A percentile compares a stretch with the other conserved stretches of the same genome.
These are phyloP conservation scores for Tylopilus rubrobrunneus DNA, from an alignment of 768 basidiomycete genomes.

Conservation along the genomic window DNA sequence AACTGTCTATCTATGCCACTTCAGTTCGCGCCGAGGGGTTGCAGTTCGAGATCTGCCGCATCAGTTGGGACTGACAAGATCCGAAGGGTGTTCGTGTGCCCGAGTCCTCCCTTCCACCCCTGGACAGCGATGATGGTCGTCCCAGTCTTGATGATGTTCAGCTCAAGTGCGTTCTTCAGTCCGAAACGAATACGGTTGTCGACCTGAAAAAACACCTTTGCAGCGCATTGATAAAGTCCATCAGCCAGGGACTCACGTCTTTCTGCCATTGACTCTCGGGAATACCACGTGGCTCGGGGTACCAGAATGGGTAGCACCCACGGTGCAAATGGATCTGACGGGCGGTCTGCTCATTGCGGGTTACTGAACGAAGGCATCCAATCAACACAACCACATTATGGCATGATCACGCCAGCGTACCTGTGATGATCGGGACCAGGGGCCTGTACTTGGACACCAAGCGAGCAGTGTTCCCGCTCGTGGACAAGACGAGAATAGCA, in stretches of 20 bases:
- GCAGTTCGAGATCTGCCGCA: conserved; percentile 69
- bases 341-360: conserved; percentile 92
- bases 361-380: conserved; percentile 49
- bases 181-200: conserved; percentile 91
- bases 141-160: conserved; percentile 86
- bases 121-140: conserved; percentile 92
- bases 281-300: conserved; percentile 89
- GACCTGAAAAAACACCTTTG: conserved; percentile 43
- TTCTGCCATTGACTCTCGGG: conserved; percentile 92
- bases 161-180: conserved; percentile 71
- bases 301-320: conserved; percentile 97
- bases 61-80: conserved; percentile 83
- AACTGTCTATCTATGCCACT: conserved; percentile 3
- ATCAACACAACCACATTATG: conserved; percentile 6
- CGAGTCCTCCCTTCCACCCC: conserved; percentile 99
- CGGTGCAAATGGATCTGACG: conserved; percentile 97
- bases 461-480: conserved; percentile 94
- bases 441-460: conserved; percentile 97
- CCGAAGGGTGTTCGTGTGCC: conserved; percentile 90
- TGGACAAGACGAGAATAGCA: conserved; percentile 94
- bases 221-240: conserved; percentile 1
- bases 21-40: conserved; percentile 45
- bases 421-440: conserved; percentile 88
- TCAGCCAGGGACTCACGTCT: conserved; percentile 59
- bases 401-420: conserved; percentile 39